phyloP scores from a whole-genome alignment of 306 rosid species.

The Castanospermum australe region DNA sequence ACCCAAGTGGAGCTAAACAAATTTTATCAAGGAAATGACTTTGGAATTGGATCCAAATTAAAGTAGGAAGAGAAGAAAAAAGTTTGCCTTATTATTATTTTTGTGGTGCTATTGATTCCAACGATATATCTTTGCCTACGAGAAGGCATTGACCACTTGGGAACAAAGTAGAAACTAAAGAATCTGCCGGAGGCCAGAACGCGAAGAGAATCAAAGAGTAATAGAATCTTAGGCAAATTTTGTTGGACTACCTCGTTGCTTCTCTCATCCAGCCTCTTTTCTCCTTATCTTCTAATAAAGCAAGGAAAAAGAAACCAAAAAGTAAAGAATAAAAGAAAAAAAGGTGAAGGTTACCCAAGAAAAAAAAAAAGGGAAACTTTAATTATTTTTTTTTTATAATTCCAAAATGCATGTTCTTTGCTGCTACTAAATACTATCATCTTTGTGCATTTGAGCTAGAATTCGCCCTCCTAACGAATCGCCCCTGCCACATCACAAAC shows the following conservation, averaged over 20 bases:
- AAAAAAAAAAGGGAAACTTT: background rate
- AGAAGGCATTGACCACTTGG: slow-evolving; percentile 9
- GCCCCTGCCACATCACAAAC: slow-evolving; percentile 65
- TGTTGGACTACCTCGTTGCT: background rate
- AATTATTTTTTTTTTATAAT: background rate
- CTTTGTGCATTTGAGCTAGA: slow-evolving; percentile 45
- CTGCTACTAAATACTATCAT: slow-evolving; percentile 16
- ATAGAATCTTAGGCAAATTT: slow-evolving; percentile 15
- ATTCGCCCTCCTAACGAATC: slow-evolving; percentile 80
- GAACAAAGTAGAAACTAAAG: slow-evolving; percentile 20
- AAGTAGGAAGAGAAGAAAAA: background rate
- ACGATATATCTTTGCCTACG: background rate
- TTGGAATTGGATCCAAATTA: background rate
- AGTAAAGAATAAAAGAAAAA: background rate
- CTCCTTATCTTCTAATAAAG: slow-evolving; percentile 11
- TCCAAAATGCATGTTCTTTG: slow-evolving; percentile 11
- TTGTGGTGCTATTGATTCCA: background rate
- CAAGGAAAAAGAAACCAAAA: slow-evolving; percentile 19
- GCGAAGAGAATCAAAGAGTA: slow-evolving; percentile 8
- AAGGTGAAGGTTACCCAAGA: background rate
- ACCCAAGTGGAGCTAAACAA: no score
- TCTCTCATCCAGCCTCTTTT: background rate
- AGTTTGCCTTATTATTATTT: background rate
- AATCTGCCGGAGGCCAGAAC: background rate
- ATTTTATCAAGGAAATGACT: background rate